Evolutionary conservation across 202 grass and related monocot species (phyloP).

Genomic region (Eragrostis tef): DNA sequence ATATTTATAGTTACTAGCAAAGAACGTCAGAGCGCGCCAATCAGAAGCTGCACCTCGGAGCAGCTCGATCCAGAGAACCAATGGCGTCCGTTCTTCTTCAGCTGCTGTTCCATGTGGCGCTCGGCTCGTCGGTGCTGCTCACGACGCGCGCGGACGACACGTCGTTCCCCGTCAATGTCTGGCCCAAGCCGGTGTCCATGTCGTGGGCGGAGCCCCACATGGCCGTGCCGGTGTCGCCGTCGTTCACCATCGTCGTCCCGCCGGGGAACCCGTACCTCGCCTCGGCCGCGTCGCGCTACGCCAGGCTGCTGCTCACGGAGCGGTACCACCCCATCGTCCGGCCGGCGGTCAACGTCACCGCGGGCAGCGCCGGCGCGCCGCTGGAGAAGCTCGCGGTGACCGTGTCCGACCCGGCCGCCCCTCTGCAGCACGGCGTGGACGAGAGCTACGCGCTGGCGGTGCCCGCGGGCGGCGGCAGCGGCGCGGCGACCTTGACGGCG

Average conservation of each 20-base stretch:
- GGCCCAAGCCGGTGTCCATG: slow-evolving; percentile 70
- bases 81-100: slow-evolving; percentile 31
- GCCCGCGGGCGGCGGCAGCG: neutral
- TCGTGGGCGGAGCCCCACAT: slow-evolving; percentile 54
- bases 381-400: slow-evolving; percentile 42
- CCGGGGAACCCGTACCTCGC: slow-evolving; percentile 49
- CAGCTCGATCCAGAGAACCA: neutral
- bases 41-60: slow-evolving; percentile 18
- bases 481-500: slow-evolving; percentile 47
- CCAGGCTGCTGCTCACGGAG: slow-evolving; percentile 55
- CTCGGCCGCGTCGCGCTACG: slow-evolving; percentile 54
- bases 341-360: slow-evolving; percentile 47
- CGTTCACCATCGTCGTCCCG: slow-evolving; percentile 55
- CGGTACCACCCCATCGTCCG: slow-evolving; percentile 53
- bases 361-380: neutral
- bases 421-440: slow-evolving; percentile 61
- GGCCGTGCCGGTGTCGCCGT: slow-evolving; percentile 54
- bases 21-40: slow-evolving; percentile 14
- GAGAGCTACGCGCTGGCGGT: slow-evolving; percentile 69
- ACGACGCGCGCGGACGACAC: slow-evolving; percentile 3
- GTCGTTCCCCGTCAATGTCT: slow-evolving; percentile 61
- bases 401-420: slow-evolving; percentile 49
- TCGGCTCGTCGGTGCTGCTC: slow-evolving; percentile 3
- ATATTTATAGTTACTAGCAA: neutral
- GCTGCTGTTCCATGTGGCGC: slow-evolving; percentile 37